Conservation (phyloP, 2,329 filamentous ascomycete genomes). For the Xylaria sp. region DNA sequence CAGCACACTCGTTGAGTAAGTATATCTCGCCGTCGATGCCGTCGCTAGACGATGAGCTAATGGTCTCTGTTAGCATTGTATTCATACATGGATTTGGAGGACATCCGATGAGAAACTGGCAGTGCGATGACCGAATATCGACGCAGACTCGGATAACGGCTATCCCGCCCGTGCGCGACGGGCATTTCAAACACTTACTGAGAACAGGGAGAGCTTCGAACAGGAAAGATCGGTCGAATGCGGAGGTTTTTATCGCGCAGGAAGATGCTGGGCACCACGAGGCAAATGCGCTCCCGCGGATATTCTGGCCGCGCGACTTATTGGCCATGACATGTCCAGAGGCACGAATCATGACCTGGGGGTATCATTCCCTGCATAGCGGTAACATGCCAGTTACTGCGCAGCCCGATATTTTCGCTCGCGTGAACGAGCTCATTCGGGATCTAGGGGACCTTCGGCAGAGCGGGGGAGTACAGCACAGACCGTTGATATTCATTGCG, state of each 20-base stretch:
- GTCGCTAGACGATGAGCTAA: neutral
- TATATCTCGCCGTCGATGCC: neutral
- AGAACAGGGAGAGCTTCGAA: conserved; percentile 10
- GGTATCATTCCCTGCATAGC: conserved; percentile 19
- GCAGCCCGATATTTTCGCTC: conserved; percentile 22
- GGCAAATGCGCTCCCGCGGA: neutral
- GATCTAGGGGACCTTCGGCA: conserved; percentile 11
- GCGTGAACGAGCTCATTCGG: conserved; percentile 18
- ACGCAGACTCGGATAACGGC: neutral
- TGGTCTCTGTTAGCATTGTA: conserved; percentile 12
- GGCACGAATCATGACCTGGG: conserved; percentile 25
- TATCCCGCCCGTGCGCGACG: neutral
- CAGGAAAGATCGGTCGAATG: neutral
- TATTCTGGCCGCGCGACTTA: conserved; percentile 25
- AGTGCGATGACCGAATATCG: conserved; percentile 5
- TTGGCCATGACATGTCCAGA: conserved; percentile 17
- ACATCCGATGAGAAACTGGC: conserved; percentile 27
- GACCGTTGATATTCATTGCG: conserved; percentile 22
- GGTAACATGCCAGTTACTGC: conserved; percentile 5
- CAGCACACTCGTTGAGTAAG: conserved; percentile 19
- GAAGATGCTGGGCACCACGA: neutral
- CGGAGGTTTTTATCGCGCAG: neutral
- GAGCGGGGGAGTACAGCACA: neutral
- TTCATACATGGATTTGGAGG: conserved; percentile 29
- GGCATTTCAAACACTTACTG: conserved; percentile 3